Evolutionary conservation across 2,329 filamentous ascomycete species (phyloP), one percentile per base, ranked within the genome.

Genomic region (Fusarium transvaalense): DNA sequence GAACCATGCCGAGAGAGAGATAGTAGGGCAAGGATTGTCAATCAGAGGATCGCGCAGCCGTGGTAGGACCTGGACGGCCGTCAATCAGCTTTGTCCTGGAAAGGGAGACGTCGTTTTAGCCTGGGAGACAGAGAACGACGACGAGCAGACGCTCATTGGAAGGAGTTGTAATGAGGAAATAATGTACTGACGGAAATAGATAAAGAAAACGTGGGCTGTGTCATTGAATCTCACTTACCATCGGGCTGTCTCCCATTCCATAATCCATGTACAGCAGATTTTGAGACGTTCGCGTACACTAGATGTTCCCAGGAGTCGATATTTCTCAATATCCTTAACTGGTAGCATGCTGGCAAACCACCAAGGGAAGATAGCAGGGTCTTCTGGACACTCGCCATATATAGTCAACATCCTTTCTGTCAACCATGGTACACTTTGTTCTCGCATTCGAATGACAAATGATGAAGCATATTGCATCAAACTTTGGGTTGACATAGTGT

Each of bases 291-390:
- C 89, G 62, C 94, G 85, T 6, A 97, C 93, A 69, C 92, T 95
- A 5, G 85, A 89, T 7, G 91, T 91, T 14, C 84, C 84, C 15
- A 97, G 80, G 21, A 97, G 81, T 14, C 86, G 84, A 71, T 97
- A 97, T 76, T 95, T 97, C 73, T 96, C 91, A 29, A 88, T 82
- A 27, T 96, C 92, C 15, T 87, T 85, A 37, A 96, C 89, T 0
- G 93, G 93, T 14, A 97, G 79, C 21, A 96, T 89, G 74, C 89
- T 92, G 12, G 92, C 94, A 70, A 97, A 91, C 94, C 94, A 97
- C 85, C 94, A 97, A 0, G 94, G 92, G 70, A 97, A 96, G 2
- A 88, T 78, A 5, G 89, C 89, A 1, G 93, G 89, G 73, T 97
- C 92, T 17, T 87, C 83, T 0, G 93, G 94, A 21, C 90, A 91